These are phyloP conservation scores for Arthrobotrys sinensis DNA, from an alignment of 2,329 filamentous ascomycete species.

Conservation along the genomic window DNA sequence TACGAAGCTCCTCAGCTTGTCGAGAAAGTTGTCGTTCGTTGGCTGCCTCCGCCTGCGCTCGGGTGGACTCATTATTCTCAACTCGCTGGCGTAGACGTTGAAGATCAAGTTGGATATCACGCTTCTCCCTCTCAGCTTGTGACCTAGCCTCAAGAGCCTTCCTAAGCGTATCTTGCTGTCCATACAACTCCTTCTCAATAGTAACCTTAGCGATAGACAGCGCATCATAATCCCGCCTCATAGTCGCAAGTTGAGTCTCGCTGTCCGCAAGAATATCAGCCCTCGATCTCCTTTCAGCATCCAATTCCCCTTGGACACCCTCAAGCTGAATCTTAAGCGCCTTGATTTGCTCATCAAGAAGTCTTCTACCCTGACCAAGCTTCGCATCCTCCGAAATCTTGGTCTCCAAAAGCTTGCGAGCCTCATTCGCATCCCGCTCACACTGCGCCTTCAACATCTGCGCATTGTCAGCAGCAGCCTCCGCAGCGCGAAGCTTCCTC, in stretches of 20 bases:
- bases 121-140: conserved; percentile 86
- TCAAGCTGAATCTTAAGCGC: conserved; percentile 89
- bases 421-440: conserved; percentile 89
- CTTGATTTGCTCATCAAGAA: conserved; percentile 88
- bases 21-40: conserved; percentile 85
- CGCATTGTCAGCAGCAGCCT: conserved; percentile 89
- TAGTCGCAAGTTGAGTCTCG: conserved; percentile 85
- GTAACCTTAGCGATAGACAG: conserved; percentile 96
- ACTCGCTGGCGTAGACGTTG: conserved; percentile 86
- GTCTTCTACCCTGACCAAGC: conserved; percentile 82
- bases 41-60: conserved; percentile 83
- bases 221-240: conserved; percentile 87
- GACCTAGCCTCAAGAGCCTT: conserved; percentile 85
- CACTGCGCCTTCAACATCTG: conserved; percentile 86
- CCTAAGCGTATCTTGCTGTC: conserved; percentile 90
- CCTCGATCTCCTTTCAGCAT: conserved; percentile 89
- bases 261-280: conserved; percentile 93
- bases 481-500: conserved; percentile 82
- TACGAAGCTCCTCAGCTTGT: conserved; percentile 84
- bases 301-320: conserved; percentile 87
- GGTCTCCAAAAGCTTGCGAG: conserved; percentile 86
- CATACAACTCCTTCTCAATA: conserved; percentile 97
- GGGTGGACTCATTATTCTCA: conserved; percentile 86
- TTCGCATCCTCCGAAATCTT: conserved; percentile 91
- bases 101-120: conserved; percentile 89